Evolutionary conservation across 352 stramenopile species (phyloP).

Genomic region (Blastocystis sp.): DNA sequence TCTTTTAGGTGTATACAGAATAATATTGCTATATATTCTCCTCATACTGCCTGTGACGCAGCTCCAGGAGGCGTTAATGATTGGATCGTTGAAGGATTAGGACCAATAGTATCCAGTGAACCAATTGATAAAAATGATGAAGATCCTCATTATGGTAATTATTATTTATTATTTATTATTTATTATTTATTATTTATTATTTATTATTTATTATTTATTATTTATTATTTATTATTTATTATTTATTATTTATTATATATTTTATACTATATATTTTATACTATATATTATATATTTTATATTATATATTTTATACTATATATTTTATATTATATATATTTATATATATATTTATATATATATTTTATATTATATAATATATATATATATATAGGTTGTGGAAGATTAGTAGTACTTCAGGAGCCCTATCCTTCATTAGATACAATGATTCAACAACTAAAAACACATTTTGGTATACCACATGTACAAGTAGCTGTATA

Average conservation of each 20-base stretch:
- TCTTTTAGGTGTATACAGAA: slow-evolving; percentile 35
- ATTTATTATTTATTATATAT: too few species aligned
- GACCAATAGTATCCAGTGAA: background rate
- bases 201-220: too few species aligned
- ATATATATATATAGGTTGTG: too few species aligned
- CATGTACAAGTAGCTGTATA: slow-evolving; percentile 27
- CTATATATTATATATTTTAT: too few species aligned
- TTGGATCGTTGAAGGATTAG: slow-evolving; percentile 23
- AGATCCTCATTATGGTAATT: background rate
- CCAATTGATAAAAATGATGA: slow-evolving; percentile 3
- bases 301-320: too few species aligned
- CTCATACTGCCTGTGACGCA: slow-evolving; percentile 40
- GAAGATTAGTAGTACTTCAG: background rate
- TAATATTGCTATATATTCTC: slow-evolving; percentile 40
- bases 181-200: too few species aligned
- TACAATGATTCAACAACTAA: slow-evolving; percentile 14
- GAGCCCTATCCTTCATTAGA: slow-evolving; percentile 2
- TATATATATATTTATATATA: too few species aligned
- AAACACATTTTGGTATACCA: slow-evolving; percentile 26
- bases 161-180: too few species aligned
- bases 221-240: too few species aligned
- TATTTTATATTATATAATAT: too few species aligned
- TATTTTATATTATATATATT: too few species aligned
- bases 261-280: too few species aligned
- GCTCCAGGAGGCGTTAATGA: slow-evolving; percentile 22